A percentile compares a stretch with the other conserved stretches of the same genome.
Evolutionary conservation across 352 stramenopile genomes (phyloP).

Genomic region (Phytophthora niederhauseri): DNA sequence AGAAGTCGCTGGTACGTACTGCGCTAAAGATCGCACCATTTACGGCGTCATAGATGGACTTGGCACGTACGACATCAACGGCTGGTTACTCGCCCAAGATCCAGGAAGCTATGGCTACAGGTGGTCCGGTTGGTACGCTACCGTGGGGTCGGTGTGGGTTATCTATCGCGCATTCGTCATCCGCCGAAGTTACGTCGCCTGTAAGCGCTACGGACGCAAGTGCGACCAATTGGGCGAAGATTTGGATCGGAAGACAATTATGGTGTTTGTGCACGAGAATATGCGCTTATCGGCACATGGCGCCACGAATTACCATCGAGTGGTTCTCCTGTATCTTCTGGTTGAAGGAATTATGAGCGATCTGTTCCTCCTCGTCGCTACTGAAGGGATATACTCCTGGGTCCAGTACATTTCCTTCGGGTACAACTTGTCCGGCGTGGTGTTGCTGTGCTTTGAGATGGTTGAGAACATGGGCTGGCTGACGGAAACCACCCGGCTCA

Average conservation of each 20-base stretch:
- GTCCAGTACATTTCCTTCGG: constrained; percentile 33
- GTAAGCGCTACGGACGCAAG: constrained; percentile 16
- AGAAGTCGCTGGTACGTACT: not conserved
- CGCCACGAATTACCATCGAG: constrained; percentile 31
- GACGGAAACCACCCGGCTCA: constrained; percentile 2
- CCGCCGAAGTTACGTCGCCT: constrained; percentile 18
- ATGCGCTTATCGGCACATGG: constrained; percentile 29
- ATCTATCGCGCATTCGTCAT: constrained; percentile 12
- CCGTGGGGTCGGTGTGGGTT: constrained; percentile 13
- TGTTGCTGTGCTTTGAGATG: constrained; percentile 36
- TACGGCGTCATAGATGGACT: not conserved
- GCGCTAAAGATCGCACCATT: not conserved
- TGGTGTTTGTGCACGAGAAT: constrained; percentile 35
- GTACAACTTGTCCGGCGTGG: constrained; percentile 31
- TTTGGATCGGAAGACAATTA: constrained; percentile 11
- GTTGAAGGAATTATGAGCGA: constrained; percentile 35
- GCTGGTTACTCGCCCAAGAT: not conserved
- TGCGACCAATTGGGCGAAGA: constrained; percentile 6
- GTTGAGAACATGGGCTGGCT: constrained; percentile 28
- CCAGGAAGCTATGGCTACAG: not conserved
- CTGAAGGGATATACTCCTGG: constrained; percentile 15
- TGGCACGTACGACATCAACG: not conserved
- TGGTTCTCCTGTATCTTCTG: constrained; percentile 26
- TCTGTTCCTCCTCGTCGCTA: constrained; percentile 31
- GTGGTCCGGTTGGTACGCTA: constrained; percentile 16